phyloP scores from a whole-genome alignment of 257 asterid genomes.

The Scutellaria galericulata region DNA sequence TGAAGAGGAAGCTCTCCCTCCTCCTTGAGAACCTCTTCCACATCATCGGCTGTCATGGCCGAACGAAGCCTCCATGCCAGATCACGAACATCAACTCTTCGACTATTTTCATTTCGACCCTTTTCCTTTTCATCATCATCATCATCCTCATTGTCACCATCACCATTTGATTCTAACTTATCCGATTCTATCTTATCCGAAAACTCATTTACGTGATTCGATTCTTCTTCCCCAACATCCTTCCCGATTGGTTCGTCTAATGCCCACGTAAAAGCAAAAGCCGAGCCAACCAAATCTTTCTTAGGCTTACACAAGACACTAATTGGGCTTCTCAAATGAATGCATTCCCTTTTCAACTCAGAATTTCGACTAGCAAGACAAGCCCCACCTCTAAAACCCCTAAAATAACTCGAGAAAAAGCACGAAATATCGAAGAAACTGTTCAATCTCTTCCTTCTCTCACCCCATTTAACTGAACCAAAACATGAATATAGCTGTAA shows the following conservation, averaged over 20 bases:
- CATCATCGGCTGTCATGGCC: conserved; percentile 68
- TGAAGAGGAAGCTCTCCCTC: conserved; percentile 73
- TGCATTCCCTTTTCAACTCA: conserved; percentile 39
- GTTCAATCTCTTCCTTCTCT: conserved; percentile 47
- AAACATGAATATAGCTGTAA: conserved; percentile 41
- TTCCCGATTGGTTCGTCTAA: conserved; percentile 56
- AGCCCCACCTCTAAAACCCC: conserved; percentile 32
- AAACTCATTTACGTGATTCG: conserved; percentile 35
- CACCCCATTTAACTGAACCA: conserved; percentile 41
- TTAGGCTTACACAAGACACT: conserved; percentile 36
- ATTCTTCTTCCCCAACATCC: conserved; percentile 37
- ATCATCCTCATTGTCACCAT: conserved; percentile 16
- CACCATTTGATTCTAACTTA: conserved; percentile 20
- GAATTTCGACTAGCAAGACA: conserved; percentile 28
- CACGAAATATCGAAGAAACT: conserved; percentile 30
- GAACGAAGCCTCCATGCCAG: conserved; percentile 56
- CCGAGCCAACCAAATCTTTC: conserved; percentile 44
- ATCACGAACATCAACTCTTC: conserved; percentile 64
- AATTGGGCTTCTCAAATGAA: conserved; percentile 18
- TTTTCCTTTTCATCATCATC: conserved; percentile 30
- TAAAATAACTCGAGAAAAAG: conserved; percentile 31
- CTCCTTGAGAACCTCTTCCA: conserved; percentile 66
- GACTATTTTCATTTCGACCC: conserved; percentile 26
- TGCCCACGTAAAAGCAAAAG: conserved; percentile 55
- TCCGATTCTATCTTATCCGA: conserved; percentile 30